Base-by-base conservation (phyloP, 2,329 filamentous ascomycete species). In the Fusarium humuli region DNA sequence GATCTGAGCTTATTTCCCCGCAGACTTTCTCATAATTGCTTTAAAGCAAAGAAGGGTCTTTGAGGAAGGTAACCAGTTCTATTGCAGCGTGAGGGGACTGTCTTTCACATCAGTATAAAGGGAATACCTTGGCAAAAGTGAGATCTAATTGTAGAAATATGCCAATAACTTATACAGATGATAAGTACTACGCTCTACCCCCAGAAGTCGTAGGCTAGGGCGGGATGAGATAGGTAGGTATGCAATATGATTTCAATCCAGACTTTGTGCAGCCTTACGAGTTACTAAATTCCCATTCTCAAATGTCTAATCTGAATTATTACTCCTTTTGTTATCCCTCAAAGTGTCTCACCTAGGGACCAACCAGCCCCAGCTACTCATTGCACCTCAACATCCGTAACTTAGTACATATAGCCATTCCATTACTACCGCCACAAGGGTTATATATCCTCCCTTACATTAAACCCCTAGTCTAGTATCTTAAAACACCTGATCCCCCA, bases 1-100 rank as follows among this genome's bases (percentile, higher is more conserved):
- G 18, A 52, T 20, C 37, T n/a, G 27, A 18, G 34, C 37, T 61
- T 45, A 16, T 50, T 67, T 54, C 49, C 67, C 45, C 32, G 20
- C 52, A 66, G 48, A 22, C 41, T 49, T n/a, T 23, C 48, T 57
- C 54, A 46, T 23, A 25, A 23, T 10, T 7, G n/a, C 18, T 30
- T 56, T 10, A 14, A 50, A 14, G 34, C 30, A 55, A 54, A 46
- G 27, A 57, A 57, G 47, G 30, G 40, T 45, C 40, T n/a, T 18
- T 32, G 14, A 20, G 8, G 25, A 7, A 18, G 16, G 20, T 7
- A 18, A n/a, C 27, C 22, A 30, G 13, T 34, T 12, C 34, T 37
- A n/a, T 11, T 10, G 11, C n/a, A n/a, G 34, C 18, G 34, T 37
- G 18, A n/a, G 10, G 18, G 10, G 9, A n/a, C 16, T 37, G 9